Conservation (phyloP, 169 alveolate species). For the Eimeria zaria region DNA sequence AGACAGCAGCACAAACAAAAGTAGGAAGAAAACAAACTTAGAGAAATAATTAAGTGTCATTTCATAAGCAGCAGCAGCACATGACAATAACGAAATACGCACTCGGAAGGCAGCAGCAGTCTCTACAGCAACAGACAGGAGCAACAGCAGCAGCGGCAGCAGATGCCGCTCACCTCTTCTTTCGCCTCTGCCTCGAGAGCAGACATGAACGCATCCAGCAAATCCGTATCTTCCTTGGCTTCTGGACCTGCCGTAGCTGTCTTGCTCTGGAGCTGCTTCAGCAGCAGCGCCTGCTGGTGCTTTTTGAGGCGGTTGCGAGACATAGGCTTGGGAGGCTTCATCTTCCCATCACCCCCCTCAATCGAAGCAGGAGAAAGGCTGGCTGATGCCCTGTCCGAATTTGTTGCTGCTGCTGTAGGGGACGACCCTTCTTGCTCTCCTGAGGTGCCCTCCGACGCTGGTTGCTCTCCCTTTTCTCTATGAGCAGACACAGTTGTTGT, state of each 20-base stretch:
- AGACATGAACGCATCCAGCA: slow-evolving; percentile 83
- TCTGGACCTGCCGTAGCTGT: slow-evolving; percentile 38
- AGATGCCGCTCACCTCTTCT: slow-evolving; percentile 61
- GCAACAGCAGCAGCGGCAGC: slow-evolving; percentile 28
- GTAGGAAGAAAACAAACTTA: background rate
- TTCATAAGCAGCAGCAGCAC: background rate
- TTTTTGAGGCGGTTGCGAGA: slow-evolving; percentile 53
- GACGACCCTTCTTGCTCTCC: background rate
- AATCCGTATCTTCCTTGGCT: slow-evolving; percentile 39
- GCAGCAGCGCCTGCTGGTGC: slow-evolving; percentile 82
- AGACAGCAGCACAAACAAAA: background rate
- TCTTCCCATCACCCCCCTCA: slow-evolving; percentile 23
- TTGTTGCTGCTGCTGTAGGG: slow-evolving; percentile 30
- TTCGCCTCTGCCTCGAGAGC: slow-evolving; percentile 84
- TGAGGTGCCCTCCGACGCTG: slow-evolving; percentile 1
- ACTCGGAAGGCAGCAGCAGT: background rate
- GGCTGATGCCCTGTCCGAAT: background rate
- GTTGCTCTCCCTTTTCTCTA: slow-evolving; percentile 18
- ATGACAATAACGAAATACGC: background rate
- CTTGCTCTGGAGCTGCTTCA: slow-evolving; percentile 58
- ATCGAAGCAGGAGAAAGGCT: background rate
- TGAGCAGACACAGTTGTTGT: slow-evolving; percentile 37
- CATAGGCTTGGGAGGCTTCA: slow-evolving; percentile 56
- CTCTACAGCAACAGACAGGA: background rate
- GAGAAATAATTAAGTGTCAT: background rate